Percentiles rank a stretch among this genome's conserved stretches.
Conservation (phyloP, 495 filamentous ascomycete genomes). For the Clohesyomyces aquaticus region DNA sequence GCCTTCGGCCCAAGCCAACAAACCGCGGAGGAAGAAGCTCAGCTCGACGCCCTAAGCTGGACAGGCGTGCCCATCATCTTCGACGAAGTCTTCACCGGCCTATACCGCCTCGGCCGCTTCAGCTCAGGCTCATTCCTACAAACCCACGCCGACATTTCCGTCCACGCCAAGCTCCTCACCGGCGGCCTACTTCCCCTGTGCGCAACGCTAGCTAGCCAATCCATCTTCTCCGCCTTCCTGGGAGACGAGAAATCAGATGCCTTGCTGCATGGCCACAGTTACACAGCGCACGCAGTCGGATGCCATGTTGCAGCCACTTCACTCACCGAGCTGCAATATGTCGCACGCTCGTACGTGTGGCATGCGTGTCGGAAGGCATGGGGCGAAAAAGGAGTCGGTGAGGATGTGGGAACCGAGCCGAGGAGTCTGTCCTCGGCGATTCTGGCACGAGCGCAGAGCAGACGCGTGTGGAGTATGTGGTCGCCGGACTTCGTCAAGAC, state of each 20-base stretch:
- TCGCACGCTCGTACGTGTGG: constrained; percentile 60
- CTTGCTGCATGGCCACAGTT: constrained; percentile 78
- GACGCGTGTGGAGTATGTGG: constrained; percentile 68
- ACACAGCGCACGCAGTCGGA: constrained; percentile 77
- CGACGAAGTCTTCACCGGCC: constrained; percentile 81
- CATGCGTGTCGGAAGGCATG: constrained; percentile 52
- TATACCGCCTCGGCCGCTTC: constrained; percentile 74
- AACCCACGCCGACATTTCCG: constrained; percentile 68
- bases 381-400: constrained; percentile 34
- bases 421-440: too few species aligned
- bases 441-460: not conserved
- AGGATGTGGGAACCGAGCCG: too few species aligned
- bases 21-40: too few species aligned
- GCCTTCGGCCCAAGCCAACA: constrained; percentile 61
- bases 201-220: constrained; percentile 68
- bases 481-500: constrained; percentile 57
- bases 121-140: constrained; percentile 67
- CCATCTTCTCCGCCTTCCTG: constrained; percentile 71
- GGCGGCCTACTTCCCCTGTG: constrained; percentile 77
- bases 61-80: constrained; percentile 73
- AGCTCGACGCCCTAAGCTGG: constrained; percentile 51
- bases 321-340: constrained; percentile 56
- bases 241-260: constrained; percentile 71
- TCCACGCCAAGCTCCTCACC: constrained; percentile 78
- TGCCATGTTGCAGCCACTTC: constrained; percentile 70